Evolutionary conservation across 371 early-diverging fungal species (phyloP).

Genomic region (Lichtheimia ramosa): DNA sequence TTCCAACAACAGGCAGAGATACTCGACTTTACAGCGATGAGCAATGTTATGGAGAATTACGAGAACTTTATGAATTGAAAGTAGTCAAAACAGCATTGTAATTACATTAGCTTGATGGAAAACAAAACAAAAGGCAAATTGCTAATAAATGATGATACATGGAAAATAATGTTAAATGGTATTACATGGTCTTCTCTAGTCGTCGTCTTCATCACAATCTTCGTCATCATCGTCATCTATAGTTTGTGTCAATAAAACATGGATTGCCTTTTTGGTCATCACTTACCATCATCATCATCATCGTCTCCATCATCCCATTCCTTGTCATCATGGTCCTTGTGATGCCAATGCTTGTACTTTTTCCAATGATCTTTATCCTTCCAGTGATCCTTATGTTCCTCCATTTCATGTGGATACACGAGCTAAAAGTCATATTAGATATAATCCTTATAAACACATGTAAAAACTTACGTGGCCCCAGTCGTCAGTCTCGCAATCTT

Average conservation of each 20-base stretch:
- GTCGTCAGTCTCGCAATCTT: too few relatives aligned
- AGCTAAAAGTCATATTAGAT: background rate
- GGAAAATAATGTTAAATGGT: background rate
- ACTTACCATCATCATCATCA: background rate
- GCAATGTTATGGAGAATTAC: conserved; percentile 20
- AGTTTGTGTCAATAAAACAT: background rate
- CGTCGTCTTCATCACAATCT: background rate
- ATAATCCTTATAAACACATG: background rate
- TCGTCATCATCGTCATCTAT: background rate
- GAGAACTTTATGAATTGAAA: conserved; percentile 22
- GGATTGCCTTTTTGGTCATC: background rate
- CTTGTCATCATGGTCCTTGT: background rate
- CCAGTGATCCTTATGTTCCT: conserved; percentile 1
- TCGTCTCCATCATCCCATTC: background rate
- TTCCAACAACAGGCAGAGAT: conserved; percentile 5
- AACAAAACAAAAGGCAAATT: background rate
- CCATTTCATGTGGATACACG: background rate
- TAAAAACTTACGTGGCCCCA: too few relatives aligned
- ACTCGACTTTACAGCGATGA: conserved; percentile 1
- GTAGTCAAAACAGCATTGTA: background rate
- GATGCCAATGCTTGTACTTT: background rate
- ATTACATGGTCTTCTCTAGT: background rate
- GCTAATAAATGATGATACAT: background rate
- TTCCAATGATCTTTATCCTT: conserved; percentile 2
- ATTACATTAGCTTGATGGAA: background rate